Base-by-base conservation (phyloP, 2,329 filamentous ascomycete species). In the Arthroderma sp. region DNA sequence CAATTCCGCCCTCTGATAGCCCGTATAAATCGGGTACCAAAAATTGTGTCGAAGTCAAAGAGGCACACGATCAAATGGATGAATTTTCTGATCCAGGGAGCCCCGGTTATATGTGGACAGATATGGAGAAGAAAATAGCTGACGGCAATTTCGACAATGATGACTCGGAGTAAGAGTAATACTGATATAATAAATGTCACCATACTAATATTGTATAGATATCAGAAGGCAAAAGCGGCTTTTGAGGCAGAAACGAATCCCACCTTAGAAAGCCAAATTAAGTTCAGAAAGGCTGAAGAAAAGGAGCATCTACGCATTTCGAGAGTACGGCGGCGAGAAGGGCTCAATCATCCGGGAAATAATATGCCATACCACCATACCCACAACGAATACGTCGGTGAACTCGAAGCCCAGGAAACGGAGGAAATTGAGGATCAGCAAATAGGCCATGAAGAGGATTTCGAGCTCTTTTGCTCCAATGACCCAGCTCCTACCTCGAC, bases 181-280 rank as follows among this genome's bases (percentile, higher is more conserved):
- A 7, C 5, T 51, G n/a, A 31, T 35, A n/a, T 28, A n/a, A n/a
- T 2, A n/a, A 3, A n/a, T 43, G 39, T 9, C 3, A 19, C 6
- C 17, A 21, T 37, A 8, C 39, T 43, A 43, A 43, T 13, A 8
- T 19, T 43, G 13, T 8, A 15, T 25, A 59, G 51, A 17, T 59
- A 51, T 38, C 47, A 59, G 15, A 35, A 41, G 15, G 15, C 54
- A 11, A 57, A 44, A 43, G 25, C 11, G 8, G 55, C 53, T 1
- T 59, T 57, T n/a, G 52, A 57, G 31, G 49, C 55, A 5, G 52
- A 55, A 55, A 25, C 7, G 11, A 55, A 55, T 17, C 58, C 58
- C 3, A 59, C 8, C 7, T 4, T 57, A n/a, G 52, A 57, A 38
- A 52, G 54, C 28, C 15, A 21, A 25, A 43, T 59, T 43, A 33